Base-by-base conservation (phyloP, 1,284 basidiomycete genomes). In the Moesziomyces antarcticus region DNA sequence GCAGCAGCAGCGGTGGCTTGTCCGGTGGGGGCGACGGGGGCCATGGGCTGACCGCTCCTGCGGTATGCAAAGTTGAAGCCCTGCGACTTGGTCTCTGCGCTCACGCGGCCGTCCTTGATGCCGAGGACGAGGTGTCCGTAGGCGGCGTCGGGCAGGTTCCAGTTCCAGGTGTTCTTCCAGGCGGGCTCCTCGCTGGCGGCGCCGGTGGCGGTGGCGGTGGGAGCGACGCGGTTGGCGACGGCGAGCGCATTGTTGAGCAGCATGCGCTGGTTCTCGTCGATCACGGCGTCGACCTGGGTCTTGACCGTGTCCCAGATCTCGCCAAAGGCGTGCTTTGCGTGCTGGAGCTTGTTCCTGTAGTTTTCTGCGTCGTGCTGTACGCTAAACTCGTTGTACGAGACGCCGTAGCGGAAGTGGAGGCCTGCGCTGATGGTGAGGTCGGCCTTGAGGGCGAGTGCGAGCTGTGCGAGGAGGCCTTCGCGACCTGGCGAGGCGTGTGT, bases 61-160 rank as follows among this genome's bases (percentile, higher is more conserved):
- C 94, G 90, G 83, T 94, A 95, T 0, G 93, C 92, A 82, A 95
- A 99, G 86, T 97, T 98, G 87, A 98, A 78, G 91, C 94, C 96
- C 87, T 95, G 93, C 78, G 91, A 92, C 85, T 92, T 94, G 75
- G 94, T 88, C 84, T 98, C 95, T 0, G 92, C 91, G 65, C 92
- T 93, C 45, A 99, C 90, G 45, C 96, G 88, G 2, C 95, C 94
- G 67, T 97, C 94, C 74, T 91, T 91, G 78, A 99, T 87, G 73
- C 96, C 93, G 48, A 99, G 86, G 1, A 97, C 86, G 43, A 99
- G 88, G 18, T 89, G 90, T 2, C 96, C 97, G 74, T 92, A 96
- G 1, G 93, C 91, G 9, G 95, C 96, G 81, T 99, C 96, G 63
- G 95, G 86, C 54, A 97, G 86, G 80, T 96, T 94, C 94, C 94